phyloP scores from a whole-genome alignment of 1,284 basidiomycete species.

The Pyrrhoderma noxium region DNA sequence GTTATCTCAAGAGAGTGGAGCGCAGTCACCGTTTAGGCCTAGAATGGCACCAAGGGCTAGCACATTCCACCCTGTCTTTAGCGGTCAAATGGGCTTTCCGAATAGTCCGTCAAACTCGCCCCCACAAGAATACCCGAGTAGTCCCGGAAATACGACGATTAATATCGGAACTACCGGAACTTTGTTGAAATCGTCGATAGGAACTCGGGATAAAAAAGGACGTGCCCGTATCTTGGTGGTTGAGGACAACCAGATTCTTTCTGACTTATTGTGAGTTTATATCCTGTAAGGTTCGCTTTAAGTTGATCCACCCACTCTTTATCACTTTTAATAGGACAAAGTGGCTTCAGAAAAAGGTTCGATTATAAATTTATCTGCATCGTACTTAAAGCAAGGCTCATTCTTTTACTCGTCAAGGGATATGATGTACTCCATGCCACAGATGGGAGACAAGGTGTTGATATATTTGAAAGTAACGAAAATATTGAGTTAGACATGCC shows the following conservation, averaged over 20 bases:
- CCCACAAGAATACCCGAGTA: slow-evolving; percentile 16
- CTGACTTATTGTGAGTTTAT: slow-evolving; percentile 52
- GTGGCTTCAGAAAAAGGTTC: slow-evolving; percentile 71
- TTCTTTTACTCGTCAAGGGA: slow-evolving; percentile 40
- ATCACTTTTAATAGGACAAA: slow-evolving; percentile 45
- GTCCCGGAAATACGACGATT: slow-evolving; percentile 34
- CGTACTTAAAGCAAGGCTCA: slow-evolving; percentile 13
- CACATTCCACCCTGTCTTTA: slow-evolving; percentile 14
- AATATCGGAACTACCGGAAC: slow-evolving; percentile 52
- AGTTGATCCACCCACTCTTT: neutral
- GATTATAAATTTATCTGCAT: slow-evolving; percentile 26
- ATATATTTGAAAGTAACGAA: slow-evolving; percentile 60
- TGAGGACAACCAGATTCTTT: slow-evolving; percentile 76
- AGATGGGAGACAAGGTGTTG: slow-evolving; percentile 81
- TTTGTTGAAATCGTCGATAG: slow-evolving; percentile 53
- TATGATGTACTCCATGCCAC: slow-evolving; percentile 75
- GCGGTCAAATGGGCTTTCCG: neutral
- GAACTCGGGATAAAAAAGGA: slow-evolving; percentile 34
- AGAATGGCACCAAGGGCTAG: slow-evolving; percentile 12
- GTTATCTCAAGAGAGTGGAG: slow-evolving; percentile 9
- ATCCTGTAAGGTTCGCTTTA: slow-evolving; percentile 6
- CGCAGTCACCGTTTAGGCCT: slow-evolving; percentile 13
- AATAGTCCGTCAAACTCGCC: slow-evolving; percentile 1
- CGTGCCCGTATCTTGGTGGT: slow-evolving; percentile 67
- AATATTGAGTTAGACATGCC: slow-evolving; percentile 67